A percentile compares a stretch with the other conserved stretches of the same genome.
These are phyloP conservation scores for Ophiostoma piceae DNA, from an alignment of 2,329 filamentous ascomycete genomes.

Conservation along the genomic window DNA sequence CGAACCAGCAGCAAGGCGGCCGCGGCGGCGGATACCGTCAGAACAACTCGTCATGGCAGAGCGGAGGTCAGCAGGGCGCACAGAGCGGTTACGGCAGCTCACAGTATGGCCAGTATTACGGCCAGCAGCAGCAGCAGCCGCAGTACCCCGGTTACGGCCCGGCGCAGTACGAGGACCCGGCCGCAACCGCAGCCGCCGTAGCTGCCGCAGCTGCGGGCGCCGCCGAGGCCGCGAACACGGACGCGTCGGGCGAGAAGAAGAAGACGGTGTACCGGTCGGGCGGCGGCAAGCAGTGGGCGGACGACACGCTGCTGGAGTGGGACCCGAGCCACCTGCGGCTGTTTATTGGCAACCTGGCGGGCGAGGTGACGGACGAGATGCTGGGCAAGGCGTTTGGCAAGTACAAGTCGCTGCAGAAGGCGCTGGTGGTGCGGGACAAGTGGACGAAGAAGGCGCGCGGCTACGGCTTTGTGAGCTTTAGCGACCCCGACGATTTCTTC, in stretches of 20 bases:
- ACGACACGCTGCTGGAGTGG: constrained; percentile 87
- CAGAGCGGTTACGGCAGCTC: neutral
- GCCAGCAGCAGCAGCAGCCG: constrained; percentile 18
- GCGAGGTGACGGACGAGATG: constrained; percentile 94
- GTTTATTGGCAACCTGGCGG: constrained; percentile 93
- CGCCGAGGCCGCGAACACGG: constrained; percentile 24
- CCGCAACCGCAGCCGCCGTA: neutral
- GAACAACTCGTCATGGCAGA: constrained; percentile 91
- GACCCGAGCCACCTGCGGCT: constrained; percentile 89
- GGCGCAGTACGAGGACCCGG: neutral
- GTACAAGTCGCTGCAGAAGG: constrained; percentile 85
- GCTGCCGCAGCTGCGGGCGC: neutral
- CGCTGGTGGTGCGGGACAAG: constrained; percentile 90
- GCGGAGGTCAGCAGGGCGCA: neutral
- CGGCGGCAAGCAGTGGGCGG: constrained; percentile 89
- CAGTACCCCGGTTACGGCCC: constrained; percentile 12
- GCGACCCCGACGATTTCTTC: constrained; percentile 93
- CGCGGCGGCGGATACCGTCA: constrained; percentile 46
- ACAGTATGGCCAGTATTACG: constrained; percentile 18
- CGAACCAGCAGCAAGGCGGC: constrained; percentile 27
- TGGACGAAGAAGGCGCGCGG: constrained; percentile 93
- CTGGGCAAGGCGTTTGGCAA: constrained; percentile 87
- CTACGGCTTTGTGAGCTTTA: constrained; percentile 94
- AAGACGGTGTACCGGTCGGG: constrained; percentile 86
- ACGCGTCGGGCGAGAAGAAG: constrained; percentile 53